Percentiles rank a stretch among this genome's conserved stretches.
These are phyloP conservation scores for Ophiostoma pallidulum DNA, from an alignment of 2,329 filamentous ascomycete species.

Conservation along the genomic window DNA sequence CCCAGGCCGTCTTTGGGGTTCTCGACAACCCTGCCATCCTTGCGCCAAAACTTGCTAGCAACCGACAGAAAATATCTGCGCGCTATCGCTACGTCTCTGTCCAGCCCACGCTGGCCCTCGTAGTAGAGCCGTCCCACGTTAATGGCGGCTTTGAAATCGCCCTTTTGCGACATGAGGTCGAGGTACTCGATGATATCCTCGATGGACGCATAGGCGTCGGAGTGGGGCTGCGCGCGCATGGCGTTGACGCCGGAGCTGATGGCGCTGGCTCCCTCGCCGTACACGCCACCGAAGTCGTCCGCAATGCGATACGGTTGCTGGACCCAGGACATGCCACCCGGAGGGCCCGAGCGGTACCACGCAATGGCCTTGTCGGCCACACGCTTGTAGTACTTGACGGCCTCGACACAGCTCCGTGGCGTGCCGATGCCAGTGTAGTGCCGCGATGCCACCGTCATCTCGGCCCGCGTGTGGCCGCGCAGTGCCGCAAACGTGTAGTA, in stretches of 20 bases:
- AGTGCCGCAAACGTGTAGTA: constrained; percentile 93
- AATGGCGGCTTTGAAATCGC: constrained; percentile 78
- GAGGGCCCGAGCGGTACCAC: constrained; percentile 82
- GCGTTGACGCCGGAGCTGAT: constrained; percentile 80
- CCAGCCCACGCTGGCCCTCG: constrained; percentile 68
- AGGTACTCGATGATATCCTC: constrained; percentile 94
- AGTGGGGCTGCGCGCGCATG: constrained; percentile 59
- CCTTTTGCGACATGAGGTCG: constrained; percentile 81
- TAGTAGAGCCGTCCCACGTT: constrained; percentile 81
- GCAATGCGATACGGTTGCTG: constrained; percentile 76
- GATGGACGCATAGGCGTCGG: constrained; percentile 74
- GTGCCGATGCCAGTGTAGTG: constrained; percentile 80
- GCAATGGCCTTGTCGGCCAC: constrained; percentile 88
- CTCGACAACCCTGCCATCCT: constrained; percentile 64
- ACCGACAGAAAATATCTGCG: constrained; percentile 75
- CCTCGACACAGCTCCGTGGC: constrained; percentile 73
- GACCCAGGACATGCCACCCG: constrained; percentile 71
- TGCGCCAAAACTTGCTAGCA: constrained; percentile 70
- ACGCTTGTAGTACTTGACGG: constrained; percentile 80
- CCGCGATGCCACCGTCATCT: constrained; percentile 89
- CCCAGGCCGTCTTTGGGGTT: constrained; percentile 63
- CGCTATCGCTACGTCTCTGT: constrained; percentile 62
- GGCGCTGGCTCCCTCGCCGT: constrained; percentile 88
- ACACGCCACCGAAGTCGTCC: constrained; percentile 85
- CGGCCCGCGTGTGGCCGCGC: constrained; percentile 69